These are phyloP conservation scores for Kurtzmaniella cleridarum DNA, from an alignment of 805 yeast species.

Conservation along the genomic window DNA sequence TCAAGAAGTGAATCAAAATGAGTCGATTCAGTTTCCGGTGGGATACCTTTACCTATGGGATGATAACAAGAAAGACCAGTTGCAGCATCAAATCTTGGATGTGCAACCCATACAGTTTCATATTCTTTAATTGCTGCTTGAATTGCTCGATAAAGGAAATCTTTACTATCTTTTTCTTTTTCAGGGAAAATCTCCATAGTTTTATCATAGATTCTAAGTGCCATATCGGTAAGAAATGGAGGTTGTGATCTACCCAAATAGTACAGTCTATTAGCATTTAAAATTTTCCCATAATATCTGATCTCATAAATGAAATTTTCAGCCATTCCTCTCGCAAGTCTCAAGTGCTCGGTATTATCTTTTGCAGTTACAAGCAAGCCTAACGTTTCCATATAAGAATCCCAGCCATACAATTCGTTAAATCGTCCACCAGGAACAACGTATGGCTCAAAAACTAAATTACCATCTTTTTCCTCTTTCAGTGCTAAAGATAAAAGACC, in stretches of 20 bases:
- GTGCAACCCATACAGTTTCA: conserved; percentile 66
- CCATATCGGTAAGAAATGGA: conserved; percentile 93
- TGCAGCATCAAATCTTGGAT: conserved; percentile 65
- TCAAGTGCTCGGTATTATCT: conserved; percentile 40
- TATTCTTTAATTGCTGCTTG: conserved; percentile 86
- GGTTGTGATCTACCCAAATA: conserved; percentile 93
- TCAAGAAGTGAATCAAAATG: conserved; percentile 72
- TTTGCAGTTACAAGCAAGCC: conserved; percentile 65
- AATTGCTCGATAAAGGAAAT: conserved; percentile 60
- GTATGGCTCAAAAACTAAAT: conserved; percentile 55
- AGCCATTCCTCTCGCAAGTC: conserved; percentile 83
- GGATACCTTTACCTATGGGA: conserved; percentile 89
- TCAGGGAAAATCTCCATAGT: conserved; percentile 44
- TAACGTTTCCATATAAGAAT: conserved; percentile 84
- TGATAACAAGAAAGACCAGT: conserved; percentile 87
- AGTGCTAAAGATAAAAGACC: conserved; percentile 83
- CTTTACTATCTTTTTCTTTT: conserved; percentile 36
- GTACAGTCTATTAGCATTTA: conserved; percentile 91
- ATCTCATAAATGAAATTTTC: conserved; percentile 90
- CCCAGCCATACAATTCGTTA: conserved; percentile 98
- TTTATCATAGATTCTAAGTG: conserved; percentile 58
- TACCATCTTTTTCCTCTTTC: conserved; percentile 53
- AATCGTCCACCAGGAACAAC: conserved; percentile 97
- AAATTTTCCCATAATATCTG: conserved; percentile 81
- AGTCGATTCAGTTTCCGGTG: conserved; percentile 91